Evolutionary conservation across 805 yeast species (phyloP).

Genomic region (Jamesozyma gamospora): DNA sequence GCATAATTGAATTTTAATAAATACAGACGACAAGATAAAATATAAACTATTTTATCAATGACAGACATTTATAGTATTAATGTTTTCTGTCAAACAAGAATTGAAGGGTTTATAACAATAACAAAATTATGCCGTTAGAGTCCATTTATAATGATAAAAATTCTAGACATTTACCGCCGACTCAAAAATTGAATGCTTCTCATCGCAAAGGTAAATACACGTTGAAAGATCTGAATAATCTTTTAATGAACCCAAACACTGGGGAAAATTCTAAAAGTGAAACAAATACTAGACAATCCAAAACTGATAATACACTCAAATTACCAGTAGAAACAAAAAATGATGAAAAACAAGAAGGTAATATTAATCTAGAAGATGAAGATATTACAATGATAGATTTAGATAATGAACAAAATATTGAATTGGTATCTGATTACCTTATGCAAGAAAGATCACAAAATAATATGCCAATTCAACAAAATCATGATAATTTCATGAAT

Average conservation of each 20-base stretch:
- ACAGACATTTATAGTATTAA: no score
- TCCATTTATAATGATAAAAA: not conserved
- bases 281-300: not conserved
- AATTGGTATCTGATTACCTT: conserved; percentile 35
- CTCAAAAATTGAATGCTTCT: not conserved
- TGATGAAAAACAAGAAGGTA: no score
- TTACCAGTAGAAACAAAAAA: no score
- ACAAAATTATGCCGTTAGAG: conserved; percentile 1
- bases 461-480: not conserved
- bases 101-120: no score
- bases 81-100: no score
- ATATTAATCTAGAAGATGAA: conserved; percentile 15
- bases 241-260: no score
- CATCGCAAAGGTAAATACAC: not conserved
- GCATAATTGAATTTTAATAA: no score
- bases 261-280: no score
- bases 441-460: conserved; percentile 17
- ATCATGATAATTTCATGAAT: not conserved
- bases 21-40: no score
- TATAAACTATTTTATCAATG: no score
- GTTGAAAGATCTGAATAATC: not conserved
- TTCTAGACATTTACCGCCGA: not conserved
- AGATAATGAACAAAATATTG: conserved; percentile 37
- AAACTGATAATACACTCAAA: not conserved
- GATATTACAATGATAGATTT: conserved; percentile 42